phyloP scores from a whole-genome alignment of 2,329 filamentous ascomycete genomes.

The Colletotrichum nymphaeae region DNA sequence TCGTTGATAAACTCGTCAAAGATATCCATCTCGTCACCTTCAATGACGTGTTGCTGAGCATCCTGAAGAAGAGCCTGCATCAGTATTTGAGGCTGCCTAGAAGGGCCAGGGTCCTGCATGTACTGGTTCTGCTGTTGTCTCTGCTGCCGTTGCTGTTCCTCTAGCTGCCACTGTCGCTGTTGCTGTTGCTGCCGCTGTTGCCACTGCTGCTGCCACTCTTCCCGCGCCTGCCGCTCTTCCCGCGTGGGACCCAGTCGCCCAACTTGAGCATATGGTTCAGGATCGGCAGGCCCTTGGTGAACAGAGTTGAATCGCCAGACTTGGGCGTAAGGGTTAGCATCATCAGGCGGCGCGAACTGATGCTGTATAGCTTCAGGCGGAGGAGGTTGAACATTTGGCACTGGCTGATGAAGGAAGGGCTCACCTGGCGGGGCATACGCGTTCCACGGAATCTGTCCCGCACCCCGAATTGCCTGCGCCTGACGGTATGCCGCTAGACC shows the following conservation, averaged over 20 bases:
- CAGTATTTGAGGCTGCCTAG: neutral
- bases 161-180: no score
- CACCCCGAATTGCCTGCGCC: no score
- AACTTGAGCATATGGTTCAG: no score
- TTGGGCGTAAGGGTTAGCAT: neutral
- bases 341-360: neutral
- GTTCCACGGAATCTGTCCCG: neutral
- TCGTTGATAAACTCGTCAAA: neutral
- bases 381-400: neutral
- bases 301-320: no score
- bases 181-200: neutral
- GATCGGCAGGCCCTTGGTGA: no score
- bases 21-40: neutral
- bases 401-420: neutral
- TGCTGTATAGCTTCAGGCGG: neutral
- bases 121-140: neutral
- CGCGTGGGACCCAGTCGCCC: no score
- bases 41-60: neutral
- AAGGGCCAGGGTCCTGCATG: no score
- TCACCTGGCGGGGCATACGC: neutral
- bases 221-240: no score
- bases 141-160: neutral
- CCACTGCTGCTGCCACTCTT: neutral
- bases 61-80: neutral
- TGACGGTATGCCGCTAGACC: no score